These are phyloP conservation scores for Phyllosticta citribraziliensis DNA, from an alignment of 2,329 filamentous ascomycete species.

Conservation along the genomic window DNA sequence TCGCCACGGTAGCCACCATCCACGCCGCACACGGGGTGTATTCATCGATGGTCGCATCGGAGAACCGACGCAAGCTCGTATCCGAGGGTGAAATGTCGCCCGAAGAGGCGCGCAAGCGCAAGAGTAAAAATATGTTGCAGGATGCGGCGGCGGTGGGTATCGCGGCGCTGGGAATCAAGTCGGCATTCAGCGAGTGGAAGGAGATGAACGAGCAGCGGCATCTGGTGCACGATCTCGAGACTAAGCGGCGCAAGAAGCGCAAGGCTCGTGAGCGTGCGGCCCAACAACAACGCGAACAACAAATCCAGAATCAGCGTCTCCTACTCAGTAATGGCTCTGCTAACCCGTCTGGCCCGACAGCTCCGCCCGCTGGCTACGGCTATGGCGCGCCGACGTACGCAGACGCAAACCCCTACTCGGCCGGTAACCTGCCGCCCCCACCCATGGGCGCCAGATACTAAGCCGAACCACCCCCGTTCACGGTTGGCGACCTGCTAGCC, in stretches of 20 bases:
- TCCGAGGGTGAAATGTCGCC: constrained; percentile 52
- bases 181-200: constrained; percentile 57
- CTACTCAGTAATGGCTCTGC: constrained; percentile 15
- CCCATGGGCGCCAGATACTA: constrained; percentile 23
- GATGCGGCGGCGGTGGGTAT: constrained; percentile 58
- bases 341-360: constrained; percentile 31
- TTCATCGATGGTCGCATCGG: constrained; percentile 52
- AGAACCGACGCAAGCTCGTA: constrained; percentile 50
- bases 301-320: constrained; percentile 26
- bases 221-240: constrained; percentile 45
- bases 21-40: constrained; percentile 59
- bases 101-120: constrained; percentile 53
- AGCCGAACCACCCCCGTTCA: neutral
- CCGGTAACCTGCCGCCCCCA: constrained; percentile 26
- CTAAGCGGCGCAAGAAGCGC: constrained; percentile 36
- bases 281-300: constrained; percentile 32
- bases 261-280: constrained; percentile 30
- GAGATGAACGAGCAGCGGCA: constrained; percentile 54
- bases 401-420: constrained; percentile 37
- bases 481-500: neutral
- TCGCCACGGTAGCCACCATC: constrained; percentile 59
- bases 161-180: constrained; percentile 58
- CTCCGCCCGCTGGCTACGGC: constrained; percentile 16
- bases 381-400: constrained; percentile 33
- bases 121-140: constrained; percentile 53